Evolutionary conservation across 148 eudicot species (phyloP).

Genomic region (Persicaria maculosa): DNA sequence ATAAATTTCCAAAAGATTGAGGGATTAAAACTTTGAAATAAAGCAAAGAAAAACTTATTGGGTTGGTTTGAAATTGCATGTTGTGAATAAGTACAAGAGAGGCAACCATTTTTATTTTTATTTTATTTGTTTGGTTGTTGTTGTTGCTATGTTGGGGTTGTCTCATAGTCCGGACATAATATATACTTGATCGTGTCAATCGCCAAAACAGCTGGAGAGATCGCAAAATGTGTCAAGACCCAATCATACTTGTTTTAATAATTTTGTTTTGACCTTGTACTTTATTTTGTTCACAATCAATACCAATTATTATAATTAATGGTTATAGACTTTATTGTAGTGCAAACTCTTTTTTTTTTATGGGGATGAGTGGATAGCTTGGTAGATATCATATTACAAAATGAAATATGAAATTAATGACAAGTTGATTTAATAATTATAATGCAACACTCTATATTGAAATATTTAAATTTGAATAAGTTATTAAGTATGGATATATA

Average conservation of each 20-base stretch:
- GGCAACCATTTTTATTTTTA: background rate
- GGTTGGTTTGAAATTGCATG: background rate
- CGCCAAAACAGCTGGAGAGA: conserved; percentile 4
- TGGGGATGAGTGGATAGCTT: too few species aligned
- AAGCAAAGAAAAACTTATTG: background rate
- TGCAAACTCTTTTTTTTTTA: too few species aligned
- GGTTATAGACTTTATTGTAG: too few species aligned
- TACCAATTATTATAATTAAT: too few species aligned
- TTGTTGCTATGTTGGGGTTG: too few species aligned
- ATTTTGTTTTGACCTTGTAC: conserved; percentile 7
- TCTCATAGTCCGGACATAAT: background rate
- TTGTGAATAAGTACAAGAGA: background rate
- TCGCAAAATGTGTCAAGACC: conserved; percentile 5
- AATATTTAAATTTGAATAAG: too few species aligned
- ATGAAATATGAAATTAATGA: too few species aligned
- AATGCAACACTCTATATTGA: too few species aligned
- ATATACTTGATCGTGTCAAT: background rate
- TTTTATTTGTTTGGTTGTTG: background rate
- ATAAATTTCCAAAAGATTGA: background rate
- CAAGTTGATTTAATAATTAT: too few species aligned
- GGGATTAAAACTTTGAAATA: background rate
- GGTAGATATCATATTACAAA: too few species aligned
- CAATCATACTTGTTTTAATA: background rate
- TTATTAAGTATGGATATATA: too few species aligned
- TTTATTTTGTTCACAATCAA: background rate